Percentiles rank a stretch among this genome's conserved stretches.
phyloP scores from a whole-genome alignment of 1,284 basidiomycete species.

The Cryptococcus sp. region DNA sequence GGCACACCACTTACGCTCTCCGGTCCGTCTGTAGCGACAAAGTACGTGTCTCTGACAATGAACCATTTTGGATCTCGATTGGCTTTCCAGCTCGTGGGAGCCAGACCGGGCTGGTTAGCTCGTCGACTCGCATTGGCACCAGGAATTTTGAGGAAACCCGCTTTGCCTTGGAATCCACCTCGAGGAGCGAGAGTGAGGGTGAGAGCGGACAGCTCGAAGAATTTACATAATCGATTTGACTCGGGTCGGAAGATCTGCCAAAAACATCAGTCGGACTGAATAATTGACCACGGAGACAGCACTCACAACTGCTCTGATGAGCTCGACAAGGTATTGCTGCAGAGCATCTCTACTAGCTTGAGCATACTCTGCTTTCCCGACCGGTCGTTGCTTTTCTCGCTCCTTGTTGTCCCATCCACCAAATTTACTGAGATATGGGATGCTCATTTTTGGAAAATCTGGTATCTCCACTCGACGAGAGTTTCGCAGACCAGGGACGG shows the following conservation, averaged over 20 bases:
- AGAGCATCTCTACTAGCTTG: constrained; percentile 74
- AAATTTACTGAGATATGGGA: constrained; percentile 77
- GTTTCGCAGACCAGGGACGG: constrained; percentile 57
- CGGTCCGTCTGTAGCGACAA: constrained; percentile 83
- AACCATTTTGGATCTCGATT: constrained; percentile 85
- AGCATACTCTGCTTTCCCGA: constrained; percentile 70
- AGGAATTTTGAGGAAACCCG: constrained; percentile 70
- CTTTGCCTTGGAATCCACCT: constrained; percentile 79
- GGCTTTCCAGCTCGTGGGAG: constrained; percentile 61
- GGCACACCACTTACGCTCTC: constrained; percentile 64
- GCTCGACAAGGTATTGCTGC: constrained; percentile 83
- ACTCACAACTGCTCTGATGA: constrained; percentile 85
- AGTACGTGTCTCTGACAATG: constrained; percentile 87
- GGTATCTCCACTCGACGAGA: constrained; percentile 73
- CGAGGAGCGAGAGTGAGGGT: constrained; percentile 80
- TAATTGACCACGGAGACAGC: not conserved
- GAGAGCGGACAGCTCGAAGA: constrained; percentile 90
- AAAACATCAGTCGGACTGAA: not conserved
- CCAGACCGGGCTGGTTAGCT: constrained; percentile 54
- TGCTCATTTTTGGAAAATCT: constrained; percentile 82
- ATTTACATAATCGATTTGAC: constrained; percentile 87
- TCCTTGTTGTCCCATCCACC: constrained; percentile 15
- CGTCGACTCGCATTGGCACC: constrained; percentile 54
- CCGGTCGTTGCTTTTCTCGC: constrained; percentile 39
- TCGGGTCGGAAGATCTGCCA: constrained; percentile 92